Evolutionary conservation across 2,329 filamentous ascomycete species (phyloP).

Genomic region (Aspergillus candidus): DNA sequence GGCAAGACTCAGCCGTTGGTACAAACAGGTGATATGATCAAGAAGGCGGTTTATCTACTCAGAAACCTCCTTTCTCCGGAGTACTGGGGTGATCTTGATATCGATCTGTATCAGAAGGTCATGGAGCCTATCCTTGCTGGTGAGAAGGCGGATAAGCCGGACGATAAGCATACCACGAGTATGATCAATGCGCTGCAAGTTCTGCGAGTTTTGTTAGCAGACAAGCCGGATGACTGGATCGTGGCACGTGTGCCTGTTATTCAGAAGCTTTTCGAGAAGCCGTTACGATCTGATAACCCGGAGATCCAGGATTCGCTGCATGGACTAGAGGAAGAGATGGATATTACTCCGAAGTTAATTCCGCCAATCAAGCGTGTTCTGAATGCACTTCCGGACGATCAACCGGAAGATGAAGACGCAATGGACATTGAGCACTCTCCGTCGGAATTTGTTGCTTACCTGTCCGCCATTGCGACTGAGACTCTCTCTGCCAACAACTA

Average conservation of each 20-base stretch:
- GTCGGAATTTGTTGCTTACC: conserved; percentile 78
- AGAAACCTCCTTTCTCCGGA: conserved; percentile 77
- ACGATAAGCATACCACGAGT: conserved; percentile 76
- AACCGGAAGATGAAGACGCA: conserved; percentile 75
- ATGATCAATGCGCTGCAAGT: conserved; percentile 94
- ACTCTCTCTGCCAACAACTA: conserved; percentile 75
- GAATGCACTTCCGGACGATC: conserved; percentile 78
- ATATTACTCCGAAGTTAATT: conserved; percentile 64
- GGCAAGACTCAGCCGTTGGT: conserved; percentile 47
- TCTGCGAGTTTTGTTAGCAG: conserved; percentile 79
- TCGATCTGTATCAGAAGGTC: conserved; percentile 85
- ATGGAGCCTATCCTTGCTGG: conserved; percentile 78
- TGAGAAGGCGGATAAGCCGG: conserved; percentile 76
- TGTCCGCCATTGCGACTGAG: conserved; percentile 83
- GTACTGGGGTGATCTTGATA: conserved; percentile 86
- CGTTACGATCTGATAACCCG: conserved; percentile 77
- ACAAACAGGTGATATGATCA: conserved; percentile 69
- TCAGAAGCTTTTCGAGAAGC: conserved; percentile 85
- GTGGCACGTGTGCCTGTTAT: conserved; percentile 67
- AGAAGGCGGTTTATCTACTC: conserved; percentile 74
- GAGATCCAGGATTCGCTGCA: conserved; percentile 94
- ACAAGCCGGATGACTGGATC: conserved; percentile 87
- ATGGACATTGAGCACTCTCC: conserved; percentile 68
- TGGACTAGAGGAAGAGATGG: conserved; percentile 61
- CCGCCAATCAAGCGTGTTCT: conserved; percentile 77